phyloP scores from a whole-genome alignment of 176 grass and related monocot genomes.

The Aegilops sharonensis region DNA sequence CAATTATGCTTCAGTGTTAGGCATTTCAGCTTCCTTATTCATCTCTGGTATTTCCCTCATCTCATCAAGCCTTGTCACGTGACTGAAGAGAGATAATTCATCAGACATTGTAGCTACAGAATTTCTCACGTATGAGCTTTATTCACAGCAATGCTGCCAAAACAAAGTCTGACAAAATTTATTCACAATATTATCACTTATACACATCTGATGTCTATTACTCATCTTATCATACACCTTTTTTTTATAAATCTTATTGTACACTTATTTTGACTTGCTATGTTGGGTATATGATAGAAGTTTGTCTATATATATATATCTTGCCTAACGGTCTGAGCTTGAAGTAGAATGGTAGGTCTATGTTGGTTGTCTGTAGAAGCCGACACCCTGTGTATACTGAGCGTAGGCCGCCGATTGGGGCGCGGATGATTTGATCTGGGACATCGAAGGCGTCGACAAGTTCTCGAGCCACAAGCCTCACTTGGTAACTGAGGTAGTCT shows the following conservation, averaged over 20 bases:
- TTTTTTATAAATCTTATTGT: neutral
- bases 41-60: neutral
- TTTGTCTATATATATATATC: neutral
- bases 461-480: slow-evolving; percentile 74
- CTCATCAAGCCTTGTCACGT: neutral
- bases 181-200: slow-evolving; percentile 2
- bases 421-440: slow-evolving; percentile 77
- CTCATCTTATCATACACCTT: neutral
- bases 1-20: neutral
- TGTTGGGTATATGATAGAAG: neutral
- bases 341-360: neutral
- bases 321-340: neutral
- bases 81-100: neutral
- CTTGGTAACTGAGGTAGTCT: slow-evolving; percentile 95
- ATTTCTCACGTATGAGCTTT: neutral
- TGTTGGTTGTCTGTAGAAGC: slow-evolving; percentile 49
- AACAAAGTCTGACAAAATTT: neutral
- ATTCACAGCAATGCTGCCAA: neutral
- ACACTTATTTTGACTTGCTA: neutral
- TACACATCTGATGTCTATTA: slow-evolving; percentile 16
- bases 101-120: neutral
- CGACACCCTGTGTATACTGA: slow-evolving; percentile 74
- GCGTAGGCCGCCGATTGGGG: slow-evolving; percentile 85
- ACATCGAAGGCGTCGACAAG: slow-evolving; percentile 84
- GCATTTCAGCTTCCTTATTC: neutral